Evolutionary conservation across 805 yeast genomes (phyloP).

Genomic region (Scheffersomyces amazonensis): DNA sequence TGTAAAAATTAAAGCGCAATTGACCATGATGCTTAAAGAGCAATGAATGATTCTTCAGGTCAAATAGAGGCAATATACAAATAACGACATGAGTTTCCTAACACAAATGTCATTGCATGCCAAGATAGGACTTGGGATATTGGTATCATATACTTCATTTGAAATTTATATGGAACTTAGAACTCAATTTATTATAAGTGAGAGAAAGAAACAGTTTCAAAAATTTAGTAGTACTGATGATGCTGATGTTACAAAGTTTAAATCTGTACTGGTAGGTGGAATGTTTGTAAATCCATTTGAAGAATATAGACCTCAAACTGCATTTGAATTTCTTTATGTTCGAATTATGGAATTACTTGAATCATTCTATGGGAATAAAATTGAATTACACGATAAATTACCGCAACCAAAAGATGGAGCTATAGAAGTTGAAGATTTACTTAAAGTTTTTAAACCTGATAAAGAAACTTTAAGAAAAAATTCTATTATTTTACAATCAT

Average conservation of each 20-base stretch:
- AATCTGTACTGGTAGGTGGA: slow-evolving; percentile 55
- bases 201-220: slow-evolving; percentile 32
- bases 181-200: slow-evolving; percentile 52
- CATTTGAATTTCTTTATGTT: slow-evolving; percentile 78
- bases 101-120: slow-evolving; percentile 23
- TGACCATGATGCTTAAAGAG: too few species aligned
- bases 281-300: slow-evolving; percentile 86
- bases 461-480: slow-evolving; percentile 40
- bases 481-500: slow-evolving; percentile 24
- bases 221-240: slow-evolving; percentile 10
- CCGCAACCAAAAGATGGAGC: slow-evolving; percentile 49
- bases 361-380: slow-evolving; percentile 37
- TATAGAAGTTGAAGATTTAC: slow-evolving; percentile 46
- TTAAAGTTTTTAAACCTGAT: slow-evolving; percentile 64
- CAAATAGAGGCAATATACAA: too few species aligned
- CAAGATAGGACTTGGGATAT: slow-evolving; percentile 41
- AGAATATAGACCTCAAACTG: slow-evolving; percentile 87
- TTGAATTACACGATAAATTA: slow-evolving; percentile 34
- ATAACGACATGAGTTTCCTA: slow-evolving; percentile 3
- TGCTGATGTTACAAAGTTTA: slow-evolving; percentile 22
- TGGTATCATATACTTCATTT: slow-evolving; percentile 59
- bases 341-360: slow-evolving; percentile 71
- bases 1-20: too few species aligned
- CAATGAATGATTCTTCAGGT: too few species aligned
- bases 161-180: slow-evolving; percentile 58